Evolutionary conservation across 164 flowering plant species (phyloP), one percentile per base, ranked within the genome.

Genomic region (Houttuynia cordata): DNA sequence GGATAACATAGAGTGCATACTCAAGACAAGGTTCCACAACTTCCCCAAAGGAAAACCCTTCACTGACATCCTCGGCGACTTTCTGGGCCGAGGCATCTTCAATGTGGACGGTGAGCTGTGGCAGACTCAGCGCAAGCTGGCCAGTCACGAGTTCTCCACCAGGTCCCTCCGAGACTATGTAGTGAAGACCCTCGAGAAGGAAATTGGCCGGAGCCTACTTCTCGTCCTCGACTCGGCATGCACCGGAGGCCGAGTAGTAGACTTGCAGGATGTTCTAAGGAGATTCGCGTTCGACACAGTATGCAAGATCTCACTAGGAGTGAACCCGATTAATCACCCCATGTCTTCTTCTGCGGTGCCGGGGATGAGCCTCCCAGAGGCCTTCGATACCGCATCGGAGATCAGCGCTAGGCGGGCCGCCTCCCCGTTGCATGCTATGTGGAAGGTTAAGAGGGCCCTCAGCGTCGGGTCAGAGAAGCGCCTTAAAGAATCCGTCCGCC

Each of bases 21-120:
- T 87, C 56, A 81, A 80, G 63, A 71, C 84, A 17, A 80, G 78
- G 61, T 87, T 87, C 75, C 8, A 20, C 7, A 85, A 85, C 65
- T 85, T 57, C 61, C 91, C 95, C 14, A 87, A 87, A 51, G 95
- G 95, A 17, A 69, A 70, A 58, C 83, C 87, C 12, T 79, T 87
- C 69, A 80, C 82, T 0, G 85, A 81, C 3, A 52, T 87, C 21
- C 80, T 87, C 24, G 88, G 86, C 0, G 89, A 87, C 65, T 71
- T 87, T 24, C 82, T 87, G 8, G 95, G 95, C 8, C 18, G 62
- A 0, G 95, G 95, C 4, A 87, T 87, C 14, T 87, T 87, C 67
- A 87, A 83, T 58, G 81, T 71, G 24, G 95, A 87, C 59, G 95
- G 95, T 1, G 83, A 75, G 30, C 37, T 68, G 3, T 87, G 95